These are phyloP conservation scores for Neobulgaria alba DNA, from an alignment of 2,329 filamentous ascomycete genomes.

Conservation along the genomic window DNA sequence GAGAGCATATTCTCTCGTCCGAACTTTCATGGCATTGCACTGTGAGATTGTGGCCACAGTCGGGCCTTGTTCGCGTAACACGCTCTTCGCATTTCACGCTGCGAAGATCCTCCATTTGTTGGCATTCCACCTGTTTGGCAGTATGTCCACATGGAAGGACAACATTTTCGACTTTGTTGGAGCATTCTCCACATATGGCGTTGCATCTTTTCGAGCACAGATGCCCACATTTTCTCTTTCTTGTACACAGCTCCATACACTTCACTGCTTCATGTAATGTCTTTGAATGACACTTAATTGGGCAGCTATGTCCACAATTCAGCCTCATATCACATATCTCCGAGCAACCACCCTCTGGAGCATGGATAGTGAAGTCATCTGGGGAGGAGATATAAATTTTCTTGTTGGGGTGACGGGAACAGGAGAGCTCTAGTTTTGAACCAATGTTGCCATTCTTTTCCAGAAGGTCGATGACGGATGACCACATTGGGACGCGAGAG, in stretches of 20 bases:
- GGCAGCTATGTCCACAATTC: constrained; percentile 40
- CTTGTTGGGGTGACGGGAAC: constrained; percentile 49
- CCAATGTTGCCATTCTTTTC: constrained; percentile 39
- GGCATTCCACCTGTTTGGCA: not conserved
- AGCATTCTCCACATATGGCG: constrained; percentile 1
- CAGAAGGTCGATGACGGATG: constrained; percentile 46
- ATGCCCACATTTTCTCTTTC: not conserved
- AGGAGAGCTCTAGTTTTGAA: constrained; percentile 43
- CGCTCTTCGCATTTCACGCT: not conserved
- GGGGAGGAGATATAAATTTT: constrained; percentile 17
- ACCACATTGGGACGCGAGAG: constrained; percentile 53
- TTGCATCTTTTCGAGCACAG: not conserved
- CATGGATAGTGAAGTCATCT: constrained; percentile 12
- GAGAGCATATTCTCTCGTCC: not conserved
- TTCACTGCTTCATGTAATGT: not conserved
- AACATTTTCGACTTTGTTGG: not conserved
- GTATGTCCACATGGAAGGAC: not conserved
- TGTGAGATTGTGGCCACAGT: not conserved
- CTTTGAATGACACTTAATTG: constrained; percentile 39
- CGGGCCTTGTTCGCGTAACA: not conserved
- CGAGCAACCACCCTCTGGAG: constrained; percentile 49
- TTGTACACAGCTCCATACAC: not conserved
- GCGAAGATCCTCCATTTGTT: not conserved
- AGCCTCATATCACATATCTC: constrained; percentile 23
- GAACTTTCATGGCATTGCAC: not conserved